These are phyloP conservation scores for Myrica gale DNA, from an alignment of 306 rosid species.

Conservation along the genomic window DNA sequence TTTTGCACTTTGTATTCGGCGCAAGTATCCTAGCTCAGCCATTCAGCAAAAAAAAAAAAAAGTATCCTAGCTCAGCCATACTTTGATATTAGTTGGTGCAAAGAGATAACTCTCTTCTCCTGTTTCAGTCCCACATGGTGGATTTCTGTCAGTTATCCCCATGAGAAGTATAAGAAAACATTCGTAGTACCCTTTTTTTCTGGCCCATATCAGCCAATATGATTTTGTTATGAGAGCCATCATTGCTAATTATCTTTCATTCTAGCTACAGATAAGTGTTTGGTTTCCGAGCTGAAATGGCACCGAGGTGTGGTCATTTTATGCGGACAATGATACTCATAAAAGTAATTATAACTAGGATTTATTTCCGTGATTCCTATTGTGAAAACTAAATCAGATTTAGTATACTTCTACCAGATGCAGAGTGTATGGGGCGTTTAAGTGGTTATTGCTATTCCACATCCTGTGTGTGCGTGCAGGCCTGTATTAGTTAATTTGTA, in stretches of 20 bases:
- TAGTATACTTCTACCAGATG: not conserved
- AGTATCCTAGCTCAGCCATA: not conserved
- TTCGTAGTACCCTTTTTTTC: not conserved
- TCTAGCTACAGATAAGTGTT: not conserved
- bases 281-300: not conserved
- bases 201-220: not conserved
- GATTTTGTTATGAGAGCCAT: not conserved
- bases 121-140: not conserved
- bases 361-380: not conserved
- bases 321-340: not conserved
- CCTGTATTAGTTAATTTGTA: conserved; percentile 22
- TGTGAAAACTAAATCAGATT: not conserved
- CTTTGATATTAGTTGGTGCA: not conserved
- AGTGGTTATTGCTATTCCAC: not conserved
- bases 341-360: not conserved
- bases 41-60: not conserved
- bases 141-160: not conserved
- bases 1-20: not conserved
- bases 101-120: not conserved
- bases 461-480: not conserved
- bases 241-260: not conserved
- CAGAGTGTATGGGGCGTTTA: not conserved
- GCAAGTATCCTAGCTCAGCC: not conserved
- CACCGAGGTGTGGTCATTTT: not conserved
- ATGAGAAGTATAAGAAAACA: not conserved